phyloP scores from a whole-genome alignment of 2,329 filamentous ascomycete genomes.

The Sclerotinia glacialis region DNA sequence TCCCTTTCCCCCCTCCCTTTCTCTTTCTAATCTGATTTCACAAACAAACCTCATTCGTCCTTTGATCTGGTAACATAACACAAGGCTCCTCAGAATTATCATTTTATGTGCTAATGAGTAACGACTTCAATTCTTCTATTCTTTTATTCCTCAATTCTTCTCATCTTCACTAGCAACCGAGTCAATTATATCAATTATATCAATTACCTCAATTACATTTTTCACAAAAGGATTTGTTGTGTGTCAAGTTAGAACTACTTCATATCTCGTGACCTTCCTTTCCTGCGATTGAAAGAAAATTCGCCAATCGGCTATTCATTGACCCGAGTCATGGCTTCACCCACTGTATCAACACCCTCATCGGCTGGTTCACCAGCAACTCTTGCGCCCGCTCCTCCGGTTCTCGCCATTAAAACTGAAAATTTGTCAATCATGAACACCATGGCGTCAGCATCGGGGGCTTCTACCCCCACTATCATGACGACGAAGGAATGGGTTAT shows the following conservation, averaged over 20 bases:
- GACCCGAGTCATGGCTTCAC: slow-evolving; percentile 40
- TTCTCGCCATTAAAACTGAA: slow-evolving; percentile 40
- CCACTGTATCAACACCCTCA: slow-evolving; percentile 42
- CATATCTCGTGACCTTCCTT: slow-evolving; percentile 15
- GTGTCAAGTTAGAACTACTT: background rate
- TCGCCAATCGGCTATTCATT: slow-evolving; percentile 23
- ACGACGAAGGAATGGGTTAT: slow-evolving; percentile 85
- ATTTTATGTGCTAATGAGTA: background rate
- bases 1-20: background rate
- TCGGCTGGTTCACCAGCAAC: slow-evolving; percentile 41
- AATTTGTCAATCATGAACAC: slow-evolving; percentile 29
- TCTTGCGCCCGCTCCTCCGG: slow-evolving; percentile 37
- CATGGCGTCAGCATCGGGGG: slow-evolving; percentile 37
- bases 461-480: slow-evolving; percentile 50
- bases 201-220: background rate
- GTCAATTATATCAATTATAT: background rate
- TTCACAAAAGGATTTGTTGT: background rate
- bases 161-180: background rate
- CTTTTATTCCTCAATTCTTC: too few relatives aligned
- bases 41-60: slow-evolving; percentile 9
- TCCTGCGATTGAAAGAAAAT: slow-evolving; percentile 10
- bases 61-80: background rate
- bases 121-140: background rate
- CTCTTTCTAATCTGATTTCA: slow-evolving; percentile 1
- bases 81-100: background rate